Evolutionary conservation across 2,329 filamentous ascomycete genomes (phyloP), one percentile per base, ranked within the genome.

Genomic region (Colletotrichum sp.): DNA sequence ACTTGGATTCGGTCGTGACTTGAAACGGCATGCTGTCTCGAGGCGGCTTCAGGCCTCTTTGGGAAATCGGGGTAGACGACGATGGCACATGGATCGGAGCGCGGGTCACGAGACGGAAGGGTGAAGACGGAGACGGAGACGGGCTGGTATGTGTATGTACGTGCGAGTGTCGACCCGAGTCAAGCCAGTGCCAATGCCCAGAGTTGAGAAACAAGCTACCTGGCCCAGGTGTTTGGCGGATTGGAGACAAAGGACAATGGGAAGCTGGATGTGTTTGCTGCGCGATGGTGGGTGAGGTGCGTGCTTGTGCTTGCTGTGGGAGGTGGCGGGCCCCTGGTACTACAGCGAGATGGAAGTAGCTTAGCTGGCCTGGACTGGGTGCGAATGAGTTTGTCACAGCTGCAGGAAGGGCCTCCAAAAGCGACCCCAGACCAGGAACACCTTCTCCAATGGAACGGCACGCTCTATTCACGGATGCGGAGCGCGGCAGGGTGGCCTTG

Each of bases 21-120:
- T 76, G 74, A 76, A 76, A 76, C 71, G 71, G 71, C 71, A 76
- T 76, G 74, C 71, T 75, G 74, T 75, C 74, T 76, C 71, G 74
- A 67, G 66, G 71, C 25, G 43, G 71, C 74, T 74, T 76, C 70
- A 69, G 65, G 25, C 74, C 70, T 68, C 64, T 76, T 76, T 74
- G 13, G 74, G 70, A 60, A 68, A 69, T 69, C 22, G 64, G 22
- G 22, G 65, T 58, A 65, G 55, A 60, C 70, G 64, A 69, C 43
- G 58, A 69, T 48, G 32, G 39, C 70, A 58, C 74, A 76, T 66
- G 74, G 58, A 65, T 30, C 56, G 70, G 22, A 75, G 32, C 36
- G 27, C 28, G 68, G 43, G 9, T 64, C 22, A 28, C 27, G 39
- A 70, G 39, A 22, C 28, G 16, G 25, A 39, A 30, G 25, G 43